Base-by-base conservation (phyloP, 2,329 filamentous ascomycete genomes). In the Aplosporella prunicola region DNA sequence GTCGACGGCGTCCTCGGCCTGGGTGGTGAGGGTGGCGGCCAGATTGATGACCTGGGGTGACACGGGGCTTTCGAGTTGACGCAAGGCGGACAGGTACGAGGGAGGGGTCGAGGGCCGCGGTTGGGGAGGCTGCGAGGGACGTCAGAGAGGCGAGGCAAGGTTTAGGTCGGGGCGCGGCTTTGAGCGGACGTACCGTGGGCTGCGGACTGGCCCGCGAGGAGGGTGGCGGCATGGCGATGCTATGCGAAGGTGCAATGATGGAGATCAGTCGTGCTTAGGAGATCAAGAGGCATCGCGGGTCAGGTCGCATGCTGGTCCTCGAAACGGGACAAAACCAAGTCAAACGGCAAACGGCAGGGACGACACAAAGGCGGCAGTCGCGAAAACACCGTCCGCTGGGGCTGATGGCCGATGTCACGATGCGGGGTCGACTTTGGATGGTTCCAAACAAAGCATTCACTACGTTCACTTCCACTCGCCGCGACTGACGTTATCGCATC, bases 21-120 rank as follows among this genome's bases (percentile, higher is more conserved):
- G 57, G 14, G 60, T 66, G 43, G 63, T 64, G 28, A 71, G 58
- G 26, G 68, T 71, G 25, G 65, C 55, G 34, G 70, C 66, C 41
- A 72, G 61, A 47, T 71, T 66, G 39, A 68, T 60, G 15, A 56
- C 51, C 45, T 54, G 49, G 27, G 51, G 47, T 45, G 51, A 49
- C 26, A 68, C 63, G 32, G 70, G 64, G 47, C 63, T 67, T 47
- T 67, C 59, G 42, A 71, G 57, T 38, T 61, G 55, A 47, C 59
- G 62, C 41, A 67, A 57, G 39, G 64, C 63, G 36, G 65, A 67
- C 26, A 69, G 58, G 46, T 73, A 71, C 24, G 51, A 53, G 30
- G 52, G 50, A 37, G 52, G 48, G 17, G 50, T 51, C 24, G 44
- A 47, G 31, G 56, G 29, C 18, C 44, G 43, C 23, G 35, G 26